Conservation (phyloP, 108 stramenopile genomes). For the Fistulifera pelliculosa region DNA sequence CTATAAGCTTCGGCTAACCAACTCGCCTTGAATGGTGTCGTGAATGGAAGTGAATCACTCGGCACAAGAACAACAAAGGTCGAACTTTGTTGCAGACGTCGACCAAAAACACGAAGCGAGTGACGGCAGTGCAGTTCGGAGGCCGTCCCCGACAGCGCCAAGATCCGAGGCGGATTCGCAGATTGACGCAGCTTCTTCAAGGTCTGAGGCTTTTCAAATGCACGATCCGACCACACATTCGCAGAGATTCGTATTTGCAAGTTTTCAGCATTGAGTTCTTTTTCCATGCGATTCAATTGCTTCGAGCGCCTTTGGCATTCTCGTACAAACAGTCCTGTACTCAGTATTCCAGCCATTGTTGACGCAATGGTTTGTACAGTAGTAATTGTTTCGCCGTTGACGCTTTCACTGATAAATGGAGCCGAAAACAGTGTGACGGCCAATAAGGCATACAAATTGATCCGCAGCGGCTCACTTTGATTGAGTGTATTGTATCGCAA, state of each 20-base stretch:
- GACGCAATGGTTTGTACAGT: slow-evolving; percentile 17
- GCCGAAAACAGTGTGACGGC: slow-evolving; percentile 34
- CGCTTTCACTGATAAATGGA: slow-evolving; percentile 46
- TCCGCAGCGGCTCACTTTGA: slow-evolving; percentile 74
- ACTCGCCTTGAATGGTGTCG: not conserved
- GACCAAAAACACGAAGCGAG: slow-evolving; percentile 33
- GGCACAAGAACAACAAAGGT: slow-evolving; percentile 52
- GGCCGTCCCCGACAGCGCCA: slow-evolving; percentile 48
- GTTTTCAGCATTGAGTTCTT: slow-evolving; percentile 57
- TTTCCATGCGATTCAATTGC: slow-evolving; percentile 64
- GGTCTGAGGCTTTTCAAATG: slow-evolving; percentile 5
- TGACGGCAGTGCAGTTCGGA: slow-evolving; percentile 24
- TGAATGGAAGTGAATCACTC: not conserved
- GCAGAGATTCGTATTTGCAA: slow-evolving; percentile 48
- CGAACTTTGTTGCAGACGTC: slow-evolving; percentile 44
- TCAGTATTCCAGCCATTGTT: slow-evolving; percentile 15
- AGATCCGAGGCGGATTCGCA: slow-evolving; percentile 24
- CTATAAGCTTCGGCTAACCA: slow-evolving; percentile 55
- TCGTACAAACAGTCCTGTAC: slow-evolving; percentile 42
- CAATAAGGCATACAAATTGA: slow-evolving; percentile 45
- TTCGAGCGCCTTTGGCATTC: slow-evolving; percentile 50
- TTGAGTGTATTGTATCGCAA: slow-evolving; percentile 57
- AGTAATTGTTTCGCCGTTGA: slow-evolving; percentile 27
- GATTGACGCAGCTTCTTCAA: slow-evolving; percentile 1
- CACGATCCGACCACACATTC: slow-evolving; percentile 25